Conservation (phyloP, 805 yeast species). For the Kodamaea neixiangensis region DNA sequence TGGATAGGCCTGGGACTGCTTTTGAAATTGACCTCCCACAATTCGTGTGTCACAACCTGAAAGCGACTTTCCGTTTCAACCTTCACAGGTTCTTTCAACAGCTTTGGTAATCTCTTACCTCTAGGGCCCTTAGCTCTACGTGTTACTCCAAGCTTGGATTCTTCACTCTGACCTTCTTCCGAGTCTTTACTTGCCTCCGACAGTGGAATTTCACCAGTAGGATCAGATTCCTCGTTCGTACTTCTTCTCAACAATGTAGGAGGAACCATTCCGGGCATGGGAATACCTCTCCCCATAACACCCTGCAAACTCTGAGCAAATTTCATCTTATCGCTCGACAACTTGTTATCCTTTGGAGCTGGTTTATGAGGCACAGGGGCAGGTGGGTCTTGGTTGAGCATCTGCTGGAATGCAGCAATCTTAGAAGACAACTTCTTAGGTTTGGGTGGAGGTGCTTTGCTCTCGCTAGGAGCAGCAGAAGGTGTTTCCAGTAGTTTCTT, state of each 20-base stretch:
- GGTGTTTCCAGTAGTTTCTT: constrained; percentile 5
- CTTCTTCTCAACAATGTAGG: constrained; percentile 28
- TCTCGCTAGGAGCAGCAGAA: not conserved
- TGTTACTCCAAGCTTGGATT: constrained; percentile 23
- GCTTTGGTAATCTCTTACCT: constrained; percentile 67
- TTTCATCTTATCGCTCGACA: constrained; percentile 41
- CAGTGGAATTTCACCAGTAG: constrained; percentile 15
- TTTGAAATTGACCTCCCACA: constrained; percentile 36
- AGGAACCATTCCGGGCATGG: constrained; percentile 56
- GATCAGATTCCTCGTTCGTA: constrained; percentile 15
- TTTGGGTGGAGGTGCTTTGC: constrained; percentile 57
- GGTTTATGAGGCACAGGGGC: constrained; percentile 7
- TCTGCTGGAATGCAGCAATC: constrained; percentile 80
- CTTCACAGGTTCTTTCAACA: constrained; percentile 45
- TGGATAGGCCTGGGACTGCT: constrained; percentile 1
- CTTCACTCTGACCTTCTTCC: not conserved
- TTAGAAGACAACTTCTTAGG: constrained; percentile 79
- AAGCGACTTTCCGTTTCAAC: constrained; percentile 38
- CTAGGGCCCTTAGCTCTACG: constrained; percentile 72
- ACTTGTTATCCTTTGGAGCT: constrained; percentile 17
- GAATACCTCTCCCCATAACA: constrained; percentile 51
- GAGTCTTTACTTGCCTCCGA: constrained; percentile 11
- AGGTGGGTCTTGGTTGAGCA: constrained; percentile 47
- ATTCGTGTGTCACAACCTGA: constrained; percentile 29
- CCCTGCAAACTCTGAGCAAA: constrained; percentile 65